Evolutionary conservation across 2,329 filamentous ascomycete genomes (phyloP), one percentile per base, ranked within the genome.

Genomic region (Aspergillus novoparasiticus): DNA sequence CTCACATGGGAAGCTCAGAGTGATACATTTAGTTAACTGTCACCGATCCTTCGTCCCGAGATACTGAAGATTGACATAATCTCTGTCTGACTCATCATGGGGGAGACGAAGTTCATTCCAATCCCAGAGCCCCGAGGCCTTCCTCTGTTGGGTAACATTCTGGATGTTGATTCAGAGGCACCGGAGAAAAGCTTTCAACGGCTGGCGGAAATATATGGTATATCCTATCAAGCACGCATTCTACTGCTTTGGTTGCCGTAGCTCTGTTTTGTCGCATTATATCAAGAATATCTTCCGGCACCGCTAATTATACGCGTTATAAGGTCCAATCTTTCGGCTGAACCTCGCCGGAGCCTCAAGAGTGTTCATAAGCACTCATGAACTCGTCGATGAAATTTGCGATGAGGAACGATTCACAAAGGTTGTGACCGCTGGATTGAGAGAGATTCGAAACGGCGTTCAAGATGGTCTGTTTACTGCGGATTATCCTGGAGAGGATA

Each of bases 351-450:
- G 81, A 1, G 71, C 74, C 6, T 75, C 79, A 1, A 70, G 78
- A 26, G 79, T 88, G 23, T 76, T 89, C 53, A 75, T 85, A 51
- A 82, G 79, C 53, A 84, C 80, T 6, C 80, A 84, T 43, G 84
- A 83, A 48, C 75, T 91, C 1, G 79, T 89, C 43, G 82, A 89
- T 59, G 89, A 91, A 69, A 71, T 85, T 9, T 90, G 86, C 67
- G 83, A 91, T 64, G 89, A 91, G 74, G 86, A 83, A 63, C 81
- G 88, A n/a, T 90, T 92, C 71, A 71, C 80, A 28, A 92, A 92
- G 73, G 76, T 79, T 0, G 76, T 90, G 3, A 76, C 78, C 5
- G 81, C 77, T 1, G 78, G 79, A 3, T 76, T 91, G 2, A 68
- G 75, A 3, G 73, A 90, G 71, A 81, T 92, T 39, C 80, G 89